These are phyloP conservation scores for Tetrapyrgos nigripes DNA, from an alignment of 1,284 basidiomycete species.

Conservation along the genomic window DNA sequence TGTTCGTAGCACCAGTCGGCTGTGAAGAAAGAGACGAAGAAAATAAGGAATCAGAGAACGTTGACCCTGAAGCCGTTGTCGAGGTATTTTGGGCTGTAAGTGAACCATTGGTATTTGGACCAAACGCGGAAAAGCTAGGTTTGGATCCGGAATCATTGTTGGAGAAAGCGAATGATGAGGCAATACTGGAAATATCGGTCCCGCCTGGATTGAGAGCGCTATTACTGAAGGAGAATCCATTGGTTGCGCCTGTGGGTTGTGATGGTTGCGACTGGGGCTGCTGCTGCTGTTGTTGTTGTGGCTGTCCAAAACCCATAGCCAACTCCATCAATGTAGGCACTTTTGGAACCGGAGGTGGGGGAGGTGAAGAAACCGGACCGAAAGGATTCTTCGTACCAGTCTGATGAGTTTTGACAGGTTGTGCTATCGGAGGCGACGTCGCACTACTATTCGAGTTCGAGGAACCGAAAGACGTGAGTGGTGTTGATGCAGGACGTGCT, in stretches of 20 bases:
- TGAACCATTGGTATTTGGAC: conserved; percentile 18
- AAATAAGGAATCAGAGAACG: conserved; percentile 56
- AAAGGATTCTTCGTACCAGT: conserved; percentile 98
- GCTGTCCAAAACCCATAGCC: conserved; percentile 53
- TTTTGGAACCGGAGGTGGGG: conserved; percentile 77
- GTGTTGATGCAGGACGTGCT: conserved; percentile 72
- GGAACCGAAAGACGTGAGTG: conserved; percentile 49
- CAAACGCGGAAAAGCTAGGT: conserved; percentile 17
- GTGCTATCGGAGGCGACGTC: conserved; percentile 50
- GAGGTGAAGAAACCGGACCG: conserved; percentile 73
- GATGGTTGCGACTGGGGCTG: conserved; percentile 27
- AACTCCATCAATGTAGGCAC: conserved; percentile 85
- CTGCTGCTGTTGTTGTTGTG: conserved; percentile 32
- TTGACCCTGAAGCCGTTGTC: conserved; percentile 47
- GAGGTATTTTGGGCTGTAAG: conserved; percentile 45
- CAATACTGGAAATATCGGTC: conserved; percentile 68
- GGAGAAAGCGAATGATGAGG: conserved; percentile 69
- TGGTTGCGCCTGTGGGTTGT: conserved; percentile 20
- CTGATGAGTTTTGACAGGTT: conserved; percentile 84
- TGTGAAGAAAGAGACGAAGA: conserved; percentile 56
- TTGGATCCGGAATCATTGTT: conserved; percentile 36
- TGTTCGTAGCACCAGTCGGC: conserved; percentile 51
- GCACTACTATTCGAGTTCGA: conserved; percentile 28
- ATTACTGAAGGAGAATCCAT: conserved; percentile 42
- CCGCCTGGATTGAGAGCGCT: conserved; percentile 49